Evolutionary conservation across 2,329 filamentous ascomycete genomes (phyloP).

Genomic region (Colletotrichum melonis): DNA sequence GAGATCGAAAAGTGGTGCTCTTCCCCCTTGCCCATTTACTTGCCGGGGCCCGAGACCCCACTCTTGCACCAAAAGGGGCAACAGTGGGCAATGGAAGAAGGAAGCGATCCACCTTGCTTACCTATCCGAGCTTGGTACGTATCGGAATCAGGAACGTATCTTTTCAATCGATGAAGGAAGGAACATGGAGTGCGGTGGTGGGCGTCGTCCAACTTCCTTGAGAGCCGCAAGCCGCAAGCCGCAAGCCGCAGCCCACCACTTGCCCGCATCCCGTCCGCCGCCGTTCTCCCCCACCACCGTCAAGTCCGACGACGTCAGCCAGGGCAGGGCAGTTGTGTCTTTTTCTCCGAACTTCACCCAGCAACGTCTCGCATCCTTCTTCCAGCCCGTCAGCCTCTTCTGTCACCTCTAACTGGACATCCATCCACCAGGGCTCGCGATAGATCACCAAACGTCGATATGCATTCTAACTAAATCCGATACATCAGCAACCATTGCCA

Average conservation of each 20-base stretch:
- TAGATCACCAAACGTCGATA: not conserved
- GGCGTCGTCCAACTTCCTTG: not conserved
- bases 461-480: not conserved
- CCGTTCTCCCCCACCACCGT: not conserved
- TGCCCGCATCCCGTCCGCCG: not conserved
- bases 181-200: not conserved
- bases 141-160: not conserved
- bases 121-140: not conserved
- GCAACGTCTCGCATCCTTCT: not conserved
- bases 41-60: not conserved
- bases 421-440: not conserved
- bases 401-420: constrained; percentile 20
- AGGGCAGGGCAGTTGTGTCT: not conserved
- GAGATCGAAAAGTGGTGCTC: not conserved
- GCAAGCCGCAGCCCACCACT: not conserved
- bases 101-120: not conserved
- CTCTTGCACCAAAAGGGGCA: not conserved
- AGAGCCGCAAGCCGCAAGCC: constrained; percentile 13
- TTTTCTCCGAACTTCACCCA: constrained; percentile 5
- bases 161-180: not conserved
- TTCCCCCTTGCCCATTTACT: not conserved
- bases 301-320: constrained; percentile 12
- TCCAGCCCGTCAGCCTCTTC: not conserved
- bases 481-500: not conserved
- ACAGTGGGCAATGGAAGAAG: not conserved